These are phyloP conservation scores for Brachypodium distachyon DNA, from an alignment of 202 grass and related monocot species.

Conservation along the genomic window DNA sequence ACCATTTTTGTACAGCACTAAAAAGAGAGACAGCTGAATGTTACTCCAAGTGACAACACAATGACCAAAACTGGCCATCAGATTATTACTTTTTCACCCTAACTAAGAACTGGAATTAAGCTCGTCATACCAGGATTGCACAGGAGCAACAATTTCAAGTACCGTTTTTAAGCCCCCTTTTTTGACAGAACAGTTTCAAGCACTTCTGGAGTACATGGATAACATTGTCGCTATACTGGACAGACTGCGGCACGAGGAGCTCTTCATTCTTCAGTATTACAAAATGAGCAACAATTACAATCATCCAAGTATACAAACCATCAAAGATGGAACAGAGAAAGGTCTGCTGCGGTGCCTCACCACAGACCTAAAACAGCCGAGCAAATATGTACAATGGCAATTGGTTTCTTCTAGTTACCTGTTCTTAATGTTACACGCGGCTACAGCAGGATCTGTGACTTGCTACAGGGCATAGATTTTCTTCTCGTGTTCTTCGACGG, in stretches of 20 bases:
- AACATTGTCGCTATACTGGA: background rate
- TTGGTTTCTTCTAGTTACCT: background rate
- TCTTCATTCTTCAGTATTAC: constrained; percentile 7
- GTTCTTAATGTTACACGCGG: constrained; percentile 20
- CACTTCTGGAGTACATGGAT: background rate
- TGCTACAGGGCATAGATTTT: constrained; percentile 86
- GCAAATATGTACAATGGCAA: constrained; percentile 31
- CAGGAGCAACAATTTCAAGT: background rate
- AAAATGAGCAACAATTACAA: constrained; percentile 1
- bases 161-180: no score
- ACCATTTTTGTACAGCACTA: background rate
- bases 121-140: background rate
- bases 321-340: constrained; percentile 7
- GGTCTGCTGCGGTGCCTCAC: background rate
- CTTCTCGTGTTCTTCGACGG: constrained; percentile 79
- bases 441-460: background rate
- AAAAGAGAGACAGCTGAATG: no score
- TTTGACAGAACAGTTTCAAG: background rate
- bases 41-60: no score
- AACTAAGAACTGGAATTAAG: background rate
- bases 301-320: background rate
- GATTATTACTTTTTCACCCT: background rate
- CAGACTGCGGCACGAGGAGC: background rate
- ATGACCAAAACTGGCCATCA: no score
- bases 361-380: constrained; percentile 20